Percentiles rank a stretch among this genome's conserved stretches.
These are phyloP conservation scores for Polychaeton citri DNA, from an alignment of 2,329 filamentous ascomycete genomes.

Conservation along the genomic window DNA sequence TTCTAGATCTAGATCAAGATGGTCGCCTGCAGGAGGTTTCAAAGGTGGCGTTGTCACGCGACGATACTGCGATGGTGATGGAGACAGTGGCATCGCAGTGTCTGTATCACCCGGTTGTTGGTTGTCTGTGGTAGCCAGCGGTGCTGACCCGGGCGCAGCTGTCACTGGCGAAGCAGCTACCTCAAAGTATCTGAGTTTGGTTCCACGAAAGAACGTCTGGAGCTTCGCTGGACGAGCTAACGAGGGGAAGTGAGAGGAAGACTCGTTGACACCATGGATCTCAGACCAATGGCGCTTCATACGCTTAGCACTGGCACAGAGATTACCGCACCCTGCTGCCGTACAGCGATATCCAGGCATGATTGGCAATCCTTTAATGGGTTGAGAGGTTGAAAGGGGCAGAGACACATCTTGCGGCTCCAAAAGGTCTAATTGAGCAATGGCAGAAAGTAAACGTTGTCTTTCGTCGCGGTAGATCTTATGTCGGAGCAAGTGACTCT, in stretches of 20 bases:
- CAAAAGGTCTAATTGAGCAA: background rate
- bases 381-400: too few species aligned
- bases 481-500: background rate
- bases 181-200: constrained; percentile 10
- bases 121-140: too few species aligned
- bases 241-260: constrained; percentile 3
- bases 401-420: background rate
- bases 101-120: too few species aligned
- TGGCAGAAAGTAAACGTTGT: background rate
- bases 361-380: constrained; percentile 5
- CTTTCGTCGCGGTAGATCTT: background rate
- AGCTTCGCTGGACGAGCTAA: constrained; percentile 6
- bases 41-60: too few species aligned
- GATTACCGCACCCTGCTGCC: constrained; percentile 4
- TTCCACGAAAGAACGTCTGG: constrained; percentile 10
- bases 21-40: too few species aligned
- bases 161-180: too few species aligned
- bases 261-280: constrained; percentile 8
- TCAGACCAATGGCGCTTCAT: constrained; percentile 9
- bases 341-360: constrained; percentile 6
- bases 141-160: too few species aligned
- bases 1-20: too few species aligned
- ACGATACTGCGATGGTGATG: too few species aligned
- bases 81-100: too few species aligned
- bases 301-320: constrained; percentile 8